phyloP scores from a whole-genome alignment of 148 eudicot species.

The Rhododendron vialii region DNA sequence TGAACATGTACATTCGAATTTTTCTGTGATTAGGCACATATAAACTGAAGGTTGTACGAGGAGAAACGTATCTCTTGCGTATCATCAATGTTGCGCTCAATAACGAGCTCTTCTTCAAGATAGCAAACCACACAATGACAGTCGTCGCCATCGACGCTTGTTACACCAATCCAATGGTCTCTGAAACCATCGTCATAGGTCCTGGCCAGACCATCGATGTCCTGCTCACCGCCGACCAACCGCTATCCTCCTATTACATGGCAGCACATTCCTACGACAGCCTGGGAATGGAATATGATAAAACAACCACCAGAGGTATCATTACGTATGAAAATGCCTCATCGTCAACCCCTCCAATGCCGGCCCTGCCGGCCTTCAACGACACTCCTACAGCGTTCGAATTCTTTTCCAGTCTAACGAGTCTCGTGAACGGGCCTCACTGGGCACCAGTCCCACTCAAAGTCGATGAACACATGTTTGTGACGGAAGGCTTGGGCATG shows the following conservation, averaged over 20 bases:
- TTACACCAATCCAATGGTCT: slow-evolving; percentile 48
- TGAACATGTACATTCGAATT: not conserved
- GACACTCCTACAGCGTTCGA: slow-evolving; percentile 53
- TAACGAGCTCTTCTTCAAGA: too few relatives aligned
- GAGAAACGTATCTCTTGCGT: slow-evolving; percentile 16
- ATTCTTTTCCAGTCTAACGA: slow-evolving; percentile 47
- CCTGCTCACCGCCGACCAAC: slow-evolving; percentile 50
- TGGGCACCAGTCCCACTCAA: slow-evolving; percentile 38
- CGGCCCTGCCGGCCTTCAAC: slow-evolving; percentile 48
- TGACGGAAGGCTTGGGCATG: not conserved
- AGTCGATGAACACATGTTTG: slow-evolving; percentile 1
- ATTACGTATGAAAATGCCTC: not conserved
- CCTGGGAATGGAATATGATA: slow-evolving; percentile 29
- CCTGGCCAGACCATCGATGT: slow-evolving; percentile 79
- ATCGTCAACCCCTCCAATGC: slow-evolving; percentile 30
- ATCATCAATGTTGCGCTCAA: too few relatives aligned
- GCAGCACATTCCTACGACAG: slow-evolving; percentile 18
- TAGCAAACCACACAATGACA: too few relatives aligned
- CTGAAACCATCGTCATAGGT: slow-evolving; percentile 38
- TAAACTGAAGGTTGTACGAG: slow-evolving; percentile 37
- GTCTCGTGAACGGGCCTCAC: slow-evolving; percentile 31
- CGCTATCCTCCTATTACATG: slow-evolving; percentile 35
- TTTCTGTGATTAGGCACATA: slow-evolving; percentile 28
- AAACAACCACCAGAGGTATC: slow-evolving; percentile 56
- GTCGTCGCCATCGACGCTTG: slow-evolving; percentile 44